Percentiles rank a stretch among this genome's conserved stretches.
phyloP scores from a whole-genome alignment of 768 basidiomycete genomes.

The Coprinopsis marcescibilis region DNA sequence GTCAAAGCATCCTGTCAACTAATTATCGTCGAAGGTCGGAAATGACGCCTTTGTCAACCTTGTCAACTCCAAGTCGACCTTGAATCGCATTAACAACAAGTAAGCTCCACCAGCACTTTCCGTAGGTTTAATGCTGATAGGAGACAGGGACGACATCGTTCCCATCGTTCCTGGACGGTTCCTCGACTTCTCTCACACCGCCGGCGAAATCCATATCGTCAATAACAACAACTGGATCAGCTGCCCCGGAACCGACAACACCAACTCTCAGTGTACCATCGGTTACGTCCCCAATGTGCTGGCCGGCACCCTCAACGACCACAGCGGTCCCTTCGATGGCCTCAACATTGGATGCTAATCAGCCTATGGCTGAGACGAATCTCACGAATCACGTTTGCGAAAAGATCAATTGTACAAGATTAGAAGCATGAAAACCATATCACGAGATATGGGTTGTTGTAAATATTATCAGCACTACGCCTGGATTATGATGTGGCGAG shows the following conservation, averaged over 20 bases:
- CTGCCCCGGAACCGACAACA: slow-evolving; percentile 44
- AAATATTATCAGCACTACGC: no score
- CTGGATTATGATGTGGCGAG: no score
- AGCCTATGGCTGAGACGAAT: neutral
- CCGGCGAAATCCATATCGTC: slow-evolving; percentile 53
- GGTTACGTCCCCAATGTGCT: slow-evolving; percentile 49
- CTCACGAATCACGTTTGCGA: no score
- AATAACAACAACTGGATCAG: slow-evolving; percentile 29
- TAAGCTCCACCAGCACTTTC: slow-evolving; percentile 9
- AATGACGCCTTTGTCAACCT: slow-evolving; percentile 45
- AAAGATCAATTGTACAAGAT: no score
- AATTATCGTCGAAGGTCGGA: slow-evolving; percentile 30
- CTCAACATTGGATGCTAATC: neutral
- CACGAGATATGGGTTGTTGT: no score
- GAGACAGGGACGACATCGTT: slow-evolving; percentile 30
- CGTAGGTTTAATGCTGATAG: neutral
- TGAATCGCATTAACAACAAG: slow-evolving; percentile 36
- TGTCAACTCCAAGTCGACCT: slow-evolving; percentile 39
- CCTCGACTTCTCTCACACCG: slow-evolving; percentile 45
- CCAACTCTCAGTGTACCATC: slow-evolving; percentile 48
- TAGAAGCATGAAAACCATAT: no score
- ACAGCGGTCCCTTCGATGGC: slow-evolving; percentile 21
- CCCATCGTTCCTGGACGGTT: slow-evolving; percentile 52
- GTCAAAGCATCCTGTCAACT: neutral
- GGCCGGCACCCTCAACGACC: slow-evolving; percentile 43